A percentile compares a stretch with the other conserved stretches of the same genome.
Evolutionary conservation across 805 yeast genomes (phyloP).

Genomic region (Ogataea glucozyma): DNA sequence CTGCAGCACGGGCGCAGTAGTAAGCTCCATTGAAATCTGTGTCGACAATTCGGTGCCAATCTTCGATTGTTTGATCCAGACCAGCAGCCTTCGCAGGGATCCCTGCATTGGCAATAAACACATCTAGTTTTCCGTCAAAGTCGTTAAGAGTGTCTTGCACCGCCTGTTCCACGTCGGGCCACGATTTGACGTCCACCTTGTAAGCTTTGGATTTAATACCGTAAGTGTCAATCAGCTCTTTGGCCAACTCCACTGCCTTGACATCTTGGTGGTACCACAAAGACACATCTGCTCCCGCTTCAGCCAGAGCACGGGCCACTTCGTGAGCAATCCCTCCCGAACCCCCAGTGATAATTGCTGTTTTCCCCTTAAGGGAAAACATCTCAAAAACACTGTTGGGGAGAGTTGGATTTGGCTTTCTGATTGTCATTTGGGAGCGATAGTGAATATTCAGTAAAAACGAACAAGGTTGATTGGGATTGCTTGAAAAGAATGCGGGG

Average conservation of each 20-base stretch:
- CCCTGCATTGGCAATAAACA: slow-evolving; percentile 47
- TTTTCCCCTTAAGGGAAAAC: slow-evolving; percentile 43
- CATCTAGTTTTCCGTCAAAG: slow-evolving; percentile 40
- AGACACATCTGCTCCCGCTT: slow-evolving; percentile 47
- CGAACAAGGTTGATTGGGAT: too few species aligned
- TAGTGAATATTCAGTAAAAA: too few species aligned
- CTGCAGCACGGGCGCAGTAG: slow-evolving; percentile 49
- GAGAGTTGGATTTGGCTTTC: slow-evolving; percentile 18
- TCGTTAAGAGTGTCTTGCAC: slow-evolving; percentile 32
- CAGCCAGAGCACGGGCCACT: slow-evolving; percentile 52
- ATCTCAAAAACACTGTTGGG: slow-evolving; percentile 23
- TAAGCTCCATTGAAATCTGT: slow-evolving; percentile 50
- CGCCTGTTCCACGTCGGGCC: slow-evolving; percentile 33
- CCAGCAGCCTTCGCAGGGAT: slow-evolving; percentile 36
- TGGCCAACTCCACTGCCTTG: slow-evolving; percentile 11
- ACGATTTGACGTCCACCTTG: slow-evolving; percentile 36
- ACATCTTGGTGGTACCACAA: slow-evolving; percentile 37
- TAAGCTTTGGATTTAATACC: slow-evolving; percentile 25
- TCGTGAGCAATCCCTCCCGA: slow-evolving; percentile 59
- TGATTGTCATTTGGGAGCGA: slow-evolving; percentile 16
- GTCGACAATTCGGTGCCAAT: slow-evolving; percentile 42
- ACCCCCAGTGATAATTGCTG: slow-evolving; percentile 53
- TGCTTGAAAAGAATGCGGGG: slow-evolving; percentile 3
- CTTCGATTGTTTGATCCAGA: slow-evolving; percentile 30
- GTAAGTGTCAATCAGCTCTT: slow-evolving; percentile 29